Evolutionary conservation across 2,329 filamentous ascomycete species (phyloP).

Genomic region (Fusarium poae): DNA sequence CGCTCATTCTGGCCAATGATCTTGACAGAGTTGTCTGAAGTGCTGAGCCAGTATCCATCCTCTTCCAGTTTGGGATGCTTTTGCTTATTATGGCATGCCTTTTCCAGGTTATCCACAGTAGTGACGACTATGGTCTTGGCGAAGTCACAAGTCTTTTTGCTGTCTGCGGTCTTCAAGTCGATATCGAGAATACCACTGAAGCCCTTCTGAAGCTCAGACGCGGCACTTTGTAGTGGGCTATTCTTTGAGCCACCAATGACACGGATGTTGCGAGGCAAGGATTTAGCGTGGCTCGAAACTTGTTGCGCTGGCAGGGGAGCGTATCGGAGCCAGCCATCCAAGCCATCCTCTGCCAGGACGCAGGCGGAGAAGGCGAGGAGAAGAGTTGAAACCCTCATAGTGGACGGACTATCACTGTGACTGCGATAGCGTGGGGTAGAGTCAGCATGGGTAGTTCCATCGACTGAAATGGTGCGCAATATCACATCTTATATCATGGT

Average conservation of each 20-base stretch:
- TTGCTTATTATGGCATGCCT: slow-evolving; percentile 17
- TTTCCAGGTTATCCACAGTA: slow-evolving; percentile 21
- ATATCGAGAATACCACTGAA: slow-evolving; percentile 69
- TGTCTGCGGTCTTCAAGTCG: slow-evolving; percentile 54
- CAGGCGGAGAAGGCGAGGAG: slow-evolving; percentile 51
- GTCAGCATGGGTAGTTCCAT: not conserved
- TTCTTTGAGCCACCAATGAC: slow-evolving; percentile 65
- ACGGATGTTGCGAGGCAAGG: slow-evolving; percentile 63
- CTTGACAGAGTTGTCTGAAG: slow-evolving; percentile 59
- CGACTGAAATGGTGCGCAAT: not conserved
- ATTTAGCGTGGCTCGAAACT: slow-evolving; percentile 51
- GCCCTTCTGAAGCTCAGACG: slow-evolving; percentile 69
- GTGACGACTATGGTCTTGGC: slow-evolving; percentile 26
- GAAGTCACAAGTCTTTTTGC: slow-evolving; percentile 21
- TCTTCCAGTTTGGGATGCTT: slow-evolving; percentile 56
- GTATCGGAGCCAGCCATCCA: slow-evolving; percentile 74
- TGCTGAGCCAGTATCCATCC: slow-evolving; percentile 73
- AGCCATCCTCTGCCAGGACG: slow-evolving; percentile 69
- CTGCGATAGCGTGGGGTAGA: not conserved
- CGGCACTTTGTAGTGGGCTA: slow-evolving; percentile 71
- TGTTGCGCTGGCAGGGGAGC: slow-evolving; percentile 60
- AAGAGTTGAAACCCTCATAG: slow-evolving; percentile 31
- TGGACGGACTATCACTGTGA: not conserved
- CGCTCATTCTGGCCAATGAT: slow-evolving; percentile 76
- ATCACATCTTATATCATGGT: slow-evolving; percentile 13